Conservation (phyloP, 345 rosid genomes). For the Rubroshorea leprosula region DNA sequence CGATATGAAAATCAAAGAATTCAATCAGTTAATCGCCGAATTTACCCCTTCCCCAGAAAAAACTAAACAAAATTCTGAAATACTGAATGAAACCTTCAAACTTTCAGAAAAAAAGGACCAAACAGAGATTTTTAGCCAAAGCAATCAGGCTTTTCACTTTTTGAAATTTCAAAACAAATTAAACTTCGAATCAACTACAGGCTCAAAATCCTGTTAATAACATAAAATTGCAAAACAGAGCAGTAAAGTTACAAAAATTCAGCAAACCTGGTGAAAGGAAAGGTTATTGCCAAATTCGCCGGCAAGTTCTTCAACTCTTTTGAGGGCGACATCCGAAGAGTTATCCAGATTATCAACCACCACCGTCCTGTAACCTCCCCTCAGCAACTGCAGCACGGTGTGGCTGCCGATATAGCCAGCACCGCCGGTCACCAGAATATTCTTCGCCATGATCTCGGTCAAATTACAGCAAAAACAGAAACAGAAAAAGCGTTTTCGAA, state of each 20-base stretch:
- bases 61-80: background rate
- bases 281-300: constrained; percentile 44
- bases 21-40: too few relatives aligned
- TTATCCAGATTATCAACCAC: constrained; percentile 92
- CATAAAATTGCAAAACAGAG: background rate
- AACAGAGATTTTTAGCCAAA: too few relatives aligned
- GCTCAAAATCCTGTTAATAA: background rate
- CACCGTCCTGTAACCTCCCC: constrained; percentile 54
- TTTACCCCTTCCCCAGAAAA: background rate
- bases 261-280: constrained; percentile 59
- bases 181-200: background rate
- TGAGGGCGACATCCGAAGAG: constrained; percentile 54
- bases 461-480: background rate
- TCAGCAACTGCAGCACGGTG: constrained; percentile 85
- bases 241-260: too few relatives aligned
- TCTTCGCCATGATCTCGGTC: constrained; percentile 29
- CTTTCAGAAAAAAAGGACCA: background rate
- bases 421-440: constrained; percentile 84
- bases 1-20: too few relatives aligned
- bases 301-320: constrained; percentile 69
- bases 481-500: constrained; percentile 14
- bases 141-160: too few relatives aligned
- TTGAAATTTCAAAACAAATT: background rate
- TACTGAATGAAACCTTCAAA: background rate
- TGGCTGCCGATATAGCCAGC: constrained; percentile 99